Base-by-base conservation (phyloP, 2,329 filamentous ascomycete species). In the Colletotrichum sp. region DNA sequence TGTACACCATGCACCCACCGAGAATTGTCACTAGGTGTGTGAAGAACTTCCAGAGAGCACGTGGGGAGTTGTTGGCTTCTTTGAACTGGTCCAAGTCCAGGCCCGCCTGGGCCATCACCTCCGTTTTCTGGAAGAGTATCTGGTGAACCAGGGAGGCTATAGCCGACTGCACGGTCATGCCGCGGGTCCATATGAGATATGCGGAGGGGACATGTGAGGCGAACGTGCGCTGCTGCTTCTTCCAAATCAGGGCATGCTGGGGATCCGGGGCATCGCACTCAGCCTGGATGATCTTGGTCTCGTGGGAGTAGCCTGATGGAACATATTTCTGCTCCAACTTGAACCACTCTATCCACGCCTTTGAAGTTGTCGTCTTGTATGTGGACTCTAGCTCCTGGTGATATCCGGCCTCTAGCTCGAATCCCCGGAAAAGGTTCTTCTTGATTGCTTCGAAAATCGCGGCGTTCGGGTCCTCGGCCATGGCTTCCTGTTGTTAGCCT, bases 261-360 rank as follows among this genome's bases (percentile, higher is more conserved):
- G 79, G 77, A n/a, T 82, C 80, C 4, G 80, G 80, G n/a, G 80
- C 80, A 65, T 82, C 80, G 77, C 80, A 82, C 6, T 79, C 77
- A 2, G 79, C 80, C 36, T 81, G 80, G 24, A 78, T 76, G 6
- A 82, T 74, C 10, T 70, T 76, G 7, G 80, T 78, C 49, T 68
- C 64, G 32, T 77, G 75, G 1, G 75, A 76, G 60, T 79, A 78
- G 16, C 75, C 67, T 3, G 79, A 80, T 2, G 80, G 80, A 10
- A 81, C 80, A 30, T 81, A 79, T 28, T 66, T 76, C 62, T 81
- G 80, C 63, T 82, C 80, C 60, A 80, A 72, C 21, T 57, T 75
- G 65, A 82, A 79, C 80, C 80, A 82, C 30, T 80, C 65, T 16
- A 77, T 74, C 80, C 80, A 81, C 6, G 80, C 80, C 3, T 77